phyloP scores from a whole-genome alignment of 257 asterid genomes.

The Solanum commersonii region DNA sequence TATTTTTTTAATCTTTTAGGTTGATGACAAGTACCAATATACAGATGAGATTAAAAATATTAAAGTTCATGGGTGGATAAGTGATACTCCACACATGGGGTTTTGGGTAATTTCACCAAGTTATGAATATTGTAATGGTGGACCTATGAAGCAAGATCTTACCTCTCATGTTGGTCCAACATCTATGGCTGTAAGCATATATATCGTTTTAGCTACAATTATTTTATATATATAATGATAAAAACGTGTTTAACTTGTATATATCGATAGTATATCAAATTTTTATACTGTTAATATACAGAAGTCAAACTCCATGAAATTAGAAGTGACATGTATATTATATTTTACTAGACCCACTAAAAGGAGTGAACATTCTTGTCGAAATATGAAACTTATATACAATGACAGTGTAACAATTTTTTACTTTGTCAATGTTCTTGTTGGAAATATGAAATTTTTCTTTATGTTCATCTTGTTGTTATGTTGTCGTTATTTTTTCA shows the following conservation, averaged over 20 bases:
- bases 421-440: neutral
- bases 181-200: slow-evolving; percentile 33
- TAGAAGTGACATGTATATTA: neutral
- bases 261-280: fast-evolving
- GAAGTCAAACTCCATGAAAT: neutral
- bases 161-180: slow-evolving; percentile 55
- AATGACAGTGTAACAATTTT: neutral
- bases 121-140: slow-evolving; percentile 54
- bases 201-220: neutral
- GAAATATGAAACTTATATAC: neutral
- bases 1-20: slow-evolving; percentile 12
- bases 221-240: too few relatives aligned
- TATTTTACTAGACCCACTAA: neutral
- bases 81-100: slow-evolving; percentile 23
- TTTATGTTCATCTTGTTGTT: neutral
- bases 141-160: slow-evolving; percentile 52
- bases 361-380: too few relatives aligned
- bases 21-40: slow-evolving; percentile 68
- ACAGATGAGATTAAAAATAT: slow-evolving; percentile 41
- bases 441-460: neutral
- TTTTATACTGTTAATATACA: neutral
- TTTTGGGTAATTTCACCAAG: slow-evolving; percentile 69
- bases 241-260: neutral
- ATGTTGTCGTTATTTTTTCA: neutral
- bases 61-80: slow-evolving; percentile 64